Base-by-base conservation (phyloP, 1,139 yeast genomes). In the Meyerozyma smithsonii region DNA sequence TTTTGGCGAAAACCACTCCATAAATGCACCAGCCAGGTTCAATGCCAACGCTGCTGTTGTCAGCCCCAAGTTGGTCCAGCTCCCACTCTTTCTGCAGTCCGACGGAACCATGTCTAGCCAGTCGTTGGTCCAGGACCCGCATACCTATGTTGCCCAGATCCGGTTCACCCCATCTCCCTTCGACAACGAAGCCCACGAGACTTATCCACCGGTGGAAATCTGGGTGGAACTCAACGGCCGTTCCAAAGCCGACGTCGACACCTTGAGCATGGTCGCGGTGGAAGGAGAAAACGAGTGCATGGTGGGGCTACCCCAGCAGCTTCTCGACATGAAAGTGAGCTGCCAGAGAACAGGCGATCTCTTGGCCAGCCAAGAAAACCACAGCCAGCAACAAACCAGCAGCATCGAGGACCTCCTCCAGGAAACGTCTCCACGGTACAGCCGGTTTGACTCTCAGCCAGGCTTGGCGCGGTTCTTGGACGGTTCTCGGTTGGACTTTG, bases 131-230 rank as follows among this genome's bases (percentile, higher is more conserved):
- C 51, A 55, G 20, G 72, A 69, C 39, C 66, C 72, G 2, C 68
- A 63, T 40, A 52, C 60, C 11, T 64, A 66, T 44, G 55, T 59
- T 23, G 59, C 74, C 12, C 82, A 78, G 51, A 48, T 78, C 45
- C 66, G 63, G 46, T 73, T 78, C 45, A 52, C 65, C n/a, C 83
- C 84, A 1, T 59, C 73, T 8, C 68, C 76, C 8, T 62, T 57
- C 48, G 51, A 40, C 15, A 39, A 44, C 16, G 44, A 46, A n/a
- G 52, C 48, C 11, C 37, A 43, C 15, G 47, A 47, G n/a, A 52
- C 59, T 37, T 66, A 66, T 40, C 83, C 84, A 0, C 77, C 81
- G 0, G 59, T 79, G 3, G 84, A 79, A 50, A 58, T 79, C 37
- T 75, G 81, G 77, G 58, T 73, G 39, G 74, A 70, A 35, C 55